A percentile compares a stretch with the other conserved stretches of the same genome.
These are phyloP conservation scores for Rhizophlyctis rosea DNA, from an alignment of 192 early-diverging fungal genomes.

Conservation along the genomic window DNA sequence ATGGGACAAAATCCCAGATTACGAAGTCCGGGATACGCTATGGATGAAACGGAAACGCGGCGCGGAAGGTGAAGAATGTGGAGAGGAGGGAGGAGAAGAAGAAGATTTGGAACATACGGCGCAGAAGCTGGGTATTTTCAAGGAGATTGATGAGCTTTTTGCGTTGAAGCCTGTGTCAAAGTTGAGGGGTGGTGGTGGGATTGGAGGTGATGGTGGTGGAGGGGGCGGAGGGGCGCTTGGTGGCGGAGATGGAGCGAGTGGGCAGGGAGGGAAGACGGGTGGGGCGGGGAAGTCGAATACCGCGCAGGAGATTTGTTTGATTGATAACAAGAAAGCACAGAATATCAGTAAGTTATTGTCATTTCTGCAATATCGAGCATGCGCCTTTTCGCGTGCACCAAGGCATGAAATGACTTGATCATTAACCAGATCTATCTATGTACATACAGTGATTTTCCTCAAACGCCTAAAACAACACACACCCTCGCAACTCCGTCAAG, in stretches of 20 bases:
- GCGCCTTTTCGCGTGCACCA: not conserved
- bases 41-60: slow-evolving; percentile 29
- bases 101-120: slow-evolving; percentile 31
- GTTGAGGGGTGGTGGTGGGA: not conserved
- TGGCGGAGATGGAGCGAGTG: not conserved
- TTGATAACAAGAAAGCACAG: slow-evolving; percentile 45
- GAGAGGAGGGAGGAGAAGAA: not conserved
- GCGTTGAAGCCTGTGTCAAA: slow-evolving; percentile 26
- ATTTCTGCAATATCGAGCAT: not conserved
- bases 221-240: not conserved
- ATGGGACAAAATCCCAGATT: slow-evolving; percentile 43
- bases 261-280: not conserved
- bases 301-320: slow-evolving; percentile 30
- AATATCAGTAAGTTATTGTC: slow-evolving; percentile 38
- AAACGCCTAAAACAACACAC: slow-evolving; percentile 26
- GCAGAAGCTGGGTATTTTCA: slow-evolving; percentile 36
- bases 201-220: not conserved
- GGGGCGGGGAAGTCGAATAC: slow-evolving; percentile 7
- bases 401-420: not conserved
- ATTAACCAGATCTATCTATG: too few relatives aligned
- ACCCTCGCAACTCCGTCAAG: slow-evolving; percentile 22
- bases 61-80: not conserved
- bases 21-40: slow-evolving; percentile 26
- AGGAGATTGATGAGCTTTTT: slow-evolving; percentile 37
- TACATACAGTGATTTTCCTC: slow-evolving; percentile 38